Base-by-base conservation (phyloP, 1,139 yeast genomes). In the Debaryomyces singareniensis region DNA sequence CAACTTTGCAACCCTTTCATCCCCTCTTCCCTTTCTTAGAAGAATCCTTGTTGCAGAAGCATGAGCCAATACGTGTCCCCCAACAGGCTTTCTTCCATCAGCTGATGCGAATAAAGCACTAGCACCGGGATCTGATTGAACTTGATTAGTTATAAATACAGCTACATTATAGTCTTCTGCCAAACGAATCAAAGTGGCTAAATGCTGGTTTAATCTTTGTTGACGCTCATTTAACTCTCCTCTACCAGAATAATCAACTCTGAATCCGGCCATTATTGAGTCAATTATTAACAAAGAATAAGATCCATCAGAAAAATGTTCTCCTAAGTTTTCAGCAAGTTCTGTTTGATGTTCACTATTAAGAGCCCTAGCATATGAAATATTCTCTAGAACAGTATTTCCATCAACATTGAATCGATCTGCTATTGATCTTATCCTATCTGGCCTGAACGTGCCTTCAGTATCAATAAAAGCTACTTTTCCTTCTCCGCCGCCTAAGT, bases 121-220 rank as follows among this genome's bases (percentile, higher is more conserved):
- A 0, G 81, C 82, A 27, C 82, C 82, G 1, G 81, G 81, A 41
- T 75, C 81, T n/a, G 78, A 70, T 46, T 75, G 82, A 7, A 74
- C 80, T 45, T 75, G 81, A 35, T 75, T 75, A 2, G 81, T 75
- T 54, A 75, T 53, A 38, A 75, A 73, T 1, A 74, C 73, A 0
- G 81, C 79, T 24, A 72, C 54, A 37, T 75, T 75, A 45, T 69
- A 75, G 40, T 74, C 80, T 42, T 75, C 81, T 1, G 79, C 71
- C 27, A 74, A 47, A 36, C 78, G 57, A 31, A 66, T 71, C 32
- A 75, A 51, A 32, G 67, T 58, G 4, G 71, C 61, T 28, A 75
- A 55, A 58, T 75, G 78, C 38, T 75, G 80, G 38, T 75, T 75
- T 30, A 75, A 47, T 34, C 53, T 73, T 39, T 75, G 81, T 43